Evolutionary conservation across 2,329 filamentous ascomycete genomes (phyloP).

Genomic region (Cercospora sp.): DNA sequence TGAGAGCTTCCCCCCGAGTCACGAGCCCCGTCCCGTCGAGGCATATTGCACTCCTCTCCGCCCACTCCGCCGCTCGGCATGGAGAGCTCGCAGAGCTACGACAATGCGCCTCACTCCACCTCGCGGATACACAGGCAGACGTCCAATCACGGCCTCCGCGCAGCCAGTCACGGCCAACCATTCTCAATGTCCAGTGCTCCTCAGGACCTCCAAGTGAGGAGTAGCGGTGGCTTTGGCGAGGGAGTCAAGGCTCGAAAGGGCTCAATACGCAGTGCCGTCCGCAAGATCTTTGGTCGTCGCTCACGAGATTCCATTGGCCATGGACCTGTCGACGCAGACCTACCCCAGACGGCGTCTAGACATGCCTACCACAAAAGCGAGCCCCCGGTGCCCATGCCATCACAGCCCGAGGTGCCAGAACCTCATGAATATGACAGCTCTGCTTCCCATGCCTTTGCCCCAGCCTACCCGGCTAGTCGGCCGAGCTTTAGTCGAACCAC

Average conservation of each 20-base stretch:
- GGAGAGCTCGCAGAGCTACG: slow-evolving; percentile 25
- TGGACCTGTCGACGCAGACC: slow-evolving; percentile 11
- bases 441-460: slow-evolving; percentile 6
- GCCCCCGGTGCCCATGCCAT: slow-evolving; percentile 24
- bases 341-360: slow-evolving; percentile 21
- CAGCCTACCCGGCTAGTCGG: slow-evolving; percentile 10
- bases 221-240: slow-evolving; percentile 20
- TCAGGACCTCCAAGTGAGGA: slow-evolving; percentile 8
- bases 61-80: not conserved
- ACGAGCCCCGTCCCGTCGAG: not conserved
- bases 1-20: not conserved
- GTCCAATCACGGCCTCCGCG: slow-evolving; percentile 26
- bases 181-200: slow-evolving; percentile 17
- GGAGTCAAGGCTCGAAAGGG: slow-evolving; percentile 34
- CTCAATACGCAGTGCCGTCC: slow-evolving; percentile 40
- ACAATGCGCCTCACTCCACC: slow-evolving; percentile 18
- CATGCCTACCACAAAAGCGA: slow-evolving; percentile 40
- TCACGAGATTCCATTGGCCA: slow-evolving; percentile 31
- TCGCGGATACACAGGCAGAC: slow-evolving; percentile 30
- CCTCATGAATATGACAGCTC: slow-evolving; percentile 16
- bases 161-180: slow-evolving; percentile 26
- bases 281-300: slow-evolving; percentile 40
- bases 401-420: slow-evolving; percentile 26
- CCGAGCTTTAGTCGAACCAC: slow-evolving; percentile 25
- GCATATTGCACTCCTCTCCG: not conserved